Conservation (phyloP, 2,329 filamentous ascomycete genomes). For the Sclerotinia sclerotiorum region DNA sequence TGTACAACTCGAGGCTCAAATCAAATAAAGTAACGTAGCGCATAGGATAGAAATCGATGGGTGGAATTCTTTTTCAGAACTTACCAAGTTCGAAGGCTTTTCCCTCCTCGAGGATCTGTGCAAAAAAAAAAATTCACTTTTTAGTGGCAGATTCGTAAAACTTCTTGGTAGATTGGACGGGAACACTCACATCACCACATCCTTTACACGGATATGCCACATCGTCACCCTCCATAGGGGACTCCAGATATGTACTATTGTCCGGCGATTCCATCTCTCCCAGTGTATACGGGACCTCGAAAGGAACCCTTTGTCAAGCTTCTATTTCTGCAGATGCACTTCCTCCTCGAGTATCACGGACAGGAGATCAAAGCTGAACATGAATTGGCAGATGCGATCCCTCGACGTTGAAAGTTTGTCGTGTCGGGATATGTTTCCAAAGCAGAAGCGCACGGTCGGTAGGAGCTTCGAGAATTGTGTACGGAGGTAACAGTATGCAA, state of each 20-base stretch:
- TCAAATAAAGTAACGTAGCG: slow-evolving; percentile 22
- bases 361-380: slow-evolving; percentile 30
- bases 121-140: slow-evolving; percentile 25
- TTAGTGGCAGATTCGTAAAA: slow-evolving; percentile 29
- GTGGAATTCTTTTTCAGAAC: slow-evolving; percentile 38
- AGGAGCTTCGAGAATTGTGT: slow-evolving; percentile 21
- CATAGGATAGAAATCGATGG: slow-evolving; percentile 4
- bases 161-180: slow-evolving; percentile 19
- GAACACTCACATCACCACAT: slow-evolving; percentile 74
- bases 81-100: slow-evolving; percentile 96
- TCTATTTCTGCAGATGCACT: slow-evolving; percentile 28
- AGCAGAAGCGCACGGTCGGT: slow-evolving; percentile 19
- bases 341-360: slow-evolving; percentile 33
- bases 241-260: slow-evolving; percentile 50
- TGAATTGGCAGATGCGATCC: slow-evolving; percentile 35
- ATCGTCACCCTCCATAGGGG: slow-evolving; percentile 67
- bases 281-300: slow-evolving; percentile 24
- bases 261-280: slow-evolving; percentile 54
- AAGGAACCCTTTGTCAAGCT: slow-evolving; percentile 25
- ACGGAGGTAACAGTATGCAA: slow-evolving; percentile 16
- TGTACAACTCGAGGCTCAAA: slow-evolving; percentile 23
- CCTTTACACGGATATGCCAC: slow-evolving; percentile 84
- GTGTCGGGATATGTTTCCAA: slow-evolving; percentile 18
- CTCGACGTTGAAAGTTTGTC: slow-evolving; percentile 27
- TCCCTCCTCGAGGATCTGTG: slow-evolving; percentile 92